A percentile compares a stretch with the other conserved stretches of the same genome.
phyloP scores from a whole-genome alignment of 176 grass and related monocot species.

The Avena atlantica region DNA sequence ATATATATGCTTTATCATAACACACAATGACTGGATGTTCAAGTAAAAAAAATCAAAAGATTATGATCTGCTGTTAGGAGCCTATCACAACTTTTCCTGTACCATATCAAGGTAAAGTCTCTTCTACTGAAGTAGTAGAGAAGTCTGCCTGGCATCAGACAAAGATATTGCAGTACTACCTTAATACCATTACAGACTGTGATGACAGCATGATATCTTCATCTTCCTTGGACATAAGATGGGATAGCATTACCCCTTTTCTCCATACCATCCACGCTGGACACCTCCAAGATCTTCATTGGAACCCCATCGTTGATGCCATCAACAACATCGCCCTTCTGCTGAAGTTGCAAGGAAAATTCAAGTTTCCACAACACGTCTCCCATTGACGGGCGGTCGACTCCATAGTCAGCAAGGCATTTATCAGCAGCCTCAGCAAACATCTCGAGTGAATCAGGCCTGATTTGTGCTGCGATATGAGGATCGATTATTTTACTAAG shows the following conservation, averaged over 20 bases:
- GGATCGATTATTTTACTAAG: constrained; percentile 85
- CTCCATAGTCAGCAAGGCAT: constrained; percentile 93
- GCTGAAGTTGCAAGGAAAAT: constrained; percentile 88
- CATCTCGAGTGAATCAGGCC: constrained; percentile 69
- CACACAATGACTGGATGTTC: constrained; percentile 39
- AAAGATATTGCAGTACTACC: constrained; percentile 31
- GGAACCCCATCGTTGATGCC: constrained; percentile 31
- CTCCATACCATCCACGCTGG: constrained; percentile 18
- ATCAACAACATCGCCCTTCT: constrained; percentile 58
- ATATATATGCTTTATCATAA: constrained; percentile 46
- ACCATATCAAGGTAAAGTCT: constrained; percentile 28
- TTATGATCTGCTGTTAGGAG: constrained; percentile 37
- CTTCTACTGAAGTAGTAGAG: constrained; percentile 10
- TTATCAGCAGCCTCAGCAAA: constrained; percentile 91
- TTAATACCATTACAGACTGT: constrained; percentile 36
- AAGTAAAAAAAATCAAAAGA: constrained; percentile 38
- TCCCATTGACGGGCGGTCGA: constrained; percentile 88
- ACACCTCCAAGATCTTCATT: constrained; percentile 48
- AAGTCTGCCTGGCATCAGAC: neutral
- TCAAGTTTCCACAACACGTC: constrained; percentile 98
- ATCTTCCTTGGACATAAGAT: constrained; percentile 65
- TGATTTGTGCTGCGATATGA: constrained; percentile 67
- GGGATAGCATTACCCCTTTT: constrained; percentile 44
- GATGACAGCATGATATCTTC: constrained; percentile 33
- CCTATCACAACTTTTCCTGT: constrained; percentile 8